phyloP scores from a whole-genome alignment of 2,329 filamentous ascomycete species.

The Scedosporium aurantiacum region DNA sequence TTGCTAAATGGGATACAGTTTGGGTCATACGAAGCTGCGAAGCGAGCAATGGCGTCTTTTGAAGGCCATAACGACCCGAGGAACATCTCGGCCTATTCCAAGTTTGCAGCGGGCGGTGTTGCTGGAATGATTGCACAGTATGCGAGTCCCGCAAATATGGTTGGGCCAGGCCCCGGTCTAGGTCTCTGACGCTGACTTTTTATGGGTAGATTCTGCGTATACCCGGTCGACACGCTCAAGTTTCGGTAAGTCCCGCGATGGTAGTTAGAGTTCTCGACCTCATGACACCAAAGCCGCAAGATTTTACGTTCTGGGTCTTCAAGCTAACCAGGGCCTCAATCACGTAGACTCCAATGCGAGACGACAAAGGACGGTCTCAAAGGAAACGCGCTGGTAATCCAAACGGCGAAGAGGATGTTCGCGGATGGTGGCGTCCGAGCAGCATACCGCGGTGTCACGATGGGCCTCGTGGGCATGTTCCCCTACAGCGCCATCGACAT shows the following conservation, averaged over 20 bases:
- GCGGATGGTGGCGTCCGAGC: constrained; percentile 59
- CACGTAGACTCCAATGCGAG: constrained; percentile 80
- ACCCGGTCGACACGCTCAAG: constrained; percentile 79
- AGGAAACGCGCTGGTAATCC: constrained; percentile 70
- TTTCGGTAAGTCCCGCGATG: constrained; percentile 32
- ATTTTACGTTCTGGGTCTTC: constrained; percentile 11
- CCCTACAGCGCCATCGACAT: constrained; percentile 96
- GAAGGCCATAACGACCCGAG: constrained; percentile 81
- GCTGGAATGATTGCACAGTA: constrained; percentile 91
- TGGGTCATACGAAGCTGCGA: constrained; percentile 91
- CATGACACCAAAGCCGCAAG: background rate
- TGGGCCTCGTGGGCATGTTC: constrained; percentile 93
- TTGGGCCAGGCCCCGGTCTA: background rate
- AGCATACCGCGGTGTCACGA: constrained; percentile 85
- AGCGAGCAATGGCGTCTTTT: constrained; percentile 71
- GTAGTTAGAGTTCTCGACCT: background rate
- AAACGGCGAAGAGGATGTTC: constrained; percentile 82
- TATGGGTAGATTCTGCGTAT: constrained; percentile 64
- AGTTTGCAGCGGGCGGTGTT: constrained; percentile 81
- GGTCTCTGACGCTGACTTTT: constrained; percentile 12
- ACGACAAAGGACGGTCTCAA: constrained; percentile 75
- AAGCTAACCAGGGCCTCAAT: constrained; percentile 8
- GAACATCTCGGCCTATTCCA: constrained; percentile 70
- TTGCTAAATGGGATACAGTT: constrained; percentile 38
- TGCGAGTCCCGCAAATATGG: constrained; percentile 21